Evolutionary conservation across 306 rosid genomes (phyloP).

Genomic region (Dryas octopetala): DNA sequence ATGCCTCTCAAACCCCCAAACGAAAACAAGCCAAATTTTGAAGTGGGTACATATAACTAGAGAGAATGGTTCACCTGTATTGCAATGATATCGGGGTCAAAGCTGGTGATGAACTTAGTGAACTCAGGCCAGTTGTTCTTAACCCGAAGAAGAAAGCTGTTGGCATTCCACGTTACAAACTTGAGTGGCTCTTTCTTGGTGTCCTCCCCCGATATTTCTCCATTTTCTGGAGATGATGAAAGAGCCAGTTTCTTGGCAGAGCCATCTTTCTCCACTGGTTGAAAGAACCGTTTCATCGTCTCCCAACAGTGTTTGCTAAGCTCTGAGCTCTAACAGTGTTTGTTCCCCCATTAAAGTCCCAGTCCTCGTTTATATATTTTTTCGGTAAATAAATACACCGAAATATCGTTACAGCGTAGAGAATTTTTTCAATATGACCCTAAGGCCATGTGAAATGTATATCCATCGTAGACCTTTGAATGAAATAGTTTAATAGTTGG

Average conservation of each 20-base stretch:
- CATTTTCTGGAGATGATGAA: slow-evolving; percentile 33
- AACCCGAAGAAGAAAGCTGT: slow-evolving; percentile 79
- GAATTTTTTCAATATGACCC: too few species aligned
- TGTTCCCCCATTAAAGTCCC: too few species aligned
- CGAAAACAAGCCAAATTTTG: background rate
- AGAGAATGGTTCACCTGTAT: slow-evolving; percentile 53
- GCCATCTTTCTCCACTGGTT: slow-evolving; percentile 71
- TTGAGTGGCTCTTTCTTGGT: slow-evolving; percentile 69
- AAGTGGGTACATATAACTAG: slow-evolving; percentile 5
- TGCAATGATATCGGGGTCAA: slow-evolving; percentile 87
- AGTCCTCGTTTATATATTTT: too few species aligned
- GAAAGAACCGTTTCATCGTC: slow-evolving; percentile 81
- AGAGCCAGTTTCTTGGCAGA: slow-evolving; percentile 55
- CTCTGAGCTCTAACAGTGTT: too few species aligned
- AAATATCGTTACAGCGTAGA: too few species aligned
- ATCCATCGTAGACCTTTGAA: too few species aligned
- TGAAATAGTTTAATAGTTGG: too few species aligned
- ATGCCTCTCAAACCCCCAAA: background rate
- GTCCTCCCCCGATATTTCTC: slow-evolving; percentile 20
- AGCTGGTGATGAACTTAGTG: slow-evolving; percentile 49
- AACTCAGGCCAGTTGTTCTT: slow-evolving; percentile 80
- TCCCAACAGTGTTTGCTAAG: background rate
- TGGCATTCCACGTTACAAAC: slow-evolving; percentile 95
- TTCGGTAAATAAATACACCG: too few species aligned
- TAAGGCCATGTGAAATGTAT: too few species aligned